Evolutionary conservation across 2,329 filamentous ascomycete species (phyloP), one percentile per base, ranked within the genome.

Genomic region (Orbilia blumenaviensis): DNA sequence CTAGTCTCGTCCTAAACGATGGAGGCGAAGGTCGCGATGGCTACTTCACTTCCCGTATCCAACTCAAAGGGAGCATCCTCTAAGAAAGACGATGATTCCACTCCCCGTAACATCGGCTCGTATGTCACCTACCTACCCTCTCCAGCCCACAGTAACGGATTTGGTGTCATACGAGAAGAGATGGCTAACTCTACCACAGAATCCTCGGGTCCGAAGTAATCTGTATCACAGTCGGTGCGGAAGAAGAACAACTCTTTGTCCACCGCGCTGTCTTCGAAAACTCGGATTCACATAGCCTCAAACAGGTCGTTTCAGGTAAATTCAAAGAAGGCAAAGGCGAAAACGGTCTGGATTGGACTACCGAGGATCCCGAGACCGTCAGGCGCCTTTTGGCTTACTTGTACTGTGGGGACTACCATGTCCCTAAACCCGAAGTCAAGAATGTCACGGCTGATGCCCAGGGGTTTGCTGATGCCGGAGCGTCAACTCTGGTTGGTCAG

Each of bases 301-400:
- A 48, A n/a, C 62, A 63, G 12, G 9, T 74, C 7, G 21, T 74
- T 10, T 74, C 62, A 2, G 69, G 69, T 5, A 44, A 44, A 18
- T 74, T 54, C 34, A 67, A 66, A 36, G 69, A 74, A 48, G 69
- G 69, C 5, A 52, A 60, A 14, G 69, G 69, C 6, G 61, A 74
- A 18, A 62, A 66, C 7, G 69, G 69, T 2, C 38, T 74, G 18
- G 69, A 74, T 23, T 74, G 62, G 50, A 42, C 48, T 10, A 18
- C 41, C 12, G 63, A 64, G 23, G 69, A 74, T 10, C 29, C 25
- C 1, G 54, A 61, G 2, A 67, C 69, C 9, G 62, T 74, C 23
- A 29, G 60, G n/a, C 41, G 62, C 9, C 36, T 74, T 23, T 34
- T 74, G 16, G 44, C 62, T 1, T 74, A 42, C 21, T 44, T 74